Conservation (phyloP, 2,329 filamentous ascomycete genomes). For the Clonostachys rhizophaga region DNA sequence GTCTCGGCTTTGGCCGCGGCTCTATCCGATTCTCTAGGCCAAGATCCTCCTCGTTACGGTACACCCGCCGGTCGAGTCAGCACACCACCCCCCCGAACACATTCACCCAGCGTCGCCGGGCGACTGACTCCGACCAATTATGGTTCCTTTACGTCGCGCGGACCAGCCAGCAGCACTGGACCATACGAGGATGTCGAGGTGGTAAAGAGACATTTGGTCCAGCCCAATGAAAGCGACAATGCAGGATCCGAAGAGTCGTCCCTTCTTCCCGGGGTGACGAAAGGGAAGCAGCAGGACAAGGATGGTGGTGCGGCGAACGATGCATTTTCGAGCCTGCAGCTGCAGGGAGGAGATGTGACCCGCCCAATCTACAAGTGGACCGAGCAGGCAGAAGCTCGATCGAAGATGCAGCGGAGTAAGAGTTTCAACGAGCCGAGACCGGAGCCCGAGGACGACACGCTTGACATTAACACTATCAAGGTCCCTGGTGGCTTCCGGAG, state of each 20-base stretch:
- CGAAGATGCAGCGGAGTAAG: slow-evolving; percentile 71
- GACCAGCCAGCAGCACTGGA: slow-evolving; percentile 31
- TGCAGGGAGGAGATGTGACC: slow-evolving; percentile 94
- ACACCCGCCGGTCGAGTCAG: slow-evolving; percentile 56
- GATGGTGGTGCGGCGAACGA: slow-evolving; percentile 52
- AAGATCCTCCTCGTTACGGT: slow-evolving; percentile 65
- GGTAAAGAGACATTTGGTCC: slow-evolving; percentile 81
- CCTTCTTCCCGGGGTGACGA: slow-evolving; percentile 31
- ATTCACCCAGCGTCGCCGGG: slow-evolving; percentile 31
- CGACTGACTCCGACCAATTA: slow-evolving; percentile 65
- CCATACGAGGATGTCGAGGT: slow-evolving; percentile 88
- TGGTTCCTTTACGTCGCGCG: slow-evolving; percentile 76
- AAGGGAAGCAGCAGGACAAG: slow-evolving; percentile 49
- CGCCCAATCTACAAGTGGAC: slow-evolving; percentile 96
- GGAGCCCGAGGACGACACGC: slow-evolving; percentile 71
- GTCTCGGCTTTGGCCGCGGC: slow-evolving; percentile 85
- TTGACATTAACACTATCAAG: slow-evolving; percentile 87
- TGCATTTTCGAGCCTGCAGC: slow-evolving; percentile 86
- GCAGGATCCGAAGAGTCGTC: slow-evolving; percentile 41
- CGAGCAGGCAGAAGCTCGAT: slow-evolving; percentile 74
- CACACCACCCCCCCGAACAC: slow-evolving; percentile 45
- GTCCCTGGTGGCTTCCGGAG: slow-evolving; percentile 90
- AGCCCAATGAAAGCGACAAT: slow-evolving; percentile 47
- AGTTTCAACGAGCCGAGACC: slow-evolving; percentile 79
- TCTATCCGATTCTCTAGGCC: slow-evolving; percentile 69